A percentile compares a stretch with the other conserved stretches of the same genome.
Evolutionary conservation across 495 filamentous ascomycete species (phyloP).

Genomic region (Hypomontagnella monticulosa): DNA sequence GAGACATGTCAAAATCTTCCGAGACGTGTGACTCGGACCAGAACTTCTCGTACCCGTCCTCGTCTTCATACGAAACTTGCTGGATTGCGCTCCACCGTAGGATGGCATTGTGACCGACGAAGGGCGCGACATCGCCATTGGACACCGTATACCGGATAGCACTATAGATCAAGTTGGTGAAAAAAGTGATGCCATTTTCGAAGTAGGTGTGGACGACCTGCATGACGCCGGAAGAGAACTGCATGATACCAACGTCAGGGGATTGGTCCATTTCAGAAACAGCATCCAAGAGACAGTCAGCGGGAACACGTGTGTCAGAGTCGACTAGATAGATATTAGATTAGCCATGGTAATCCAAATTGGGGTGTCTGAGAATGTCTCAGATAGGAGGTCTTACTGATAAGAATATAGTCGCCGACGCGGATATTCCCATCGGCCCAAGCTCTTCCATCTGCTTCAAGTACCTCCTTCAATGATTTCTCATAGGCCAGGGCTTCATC

Average conservation of each 20-base stretch:
- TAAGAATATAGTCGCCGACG: slow-evolving; percentile 80
- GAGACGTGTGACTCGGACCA: slow-evolving; percentile 87
- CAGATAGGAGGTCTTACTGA: slow-evolving; percentile 47
- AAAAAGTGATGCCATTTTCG: slow-evolving; percentile 83
- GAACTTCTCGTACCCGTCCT: slow-evolving; percentile 78
- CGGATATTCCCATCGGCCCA: slow-evolving; percentile 85
- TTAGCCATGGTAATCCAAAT: background rate
- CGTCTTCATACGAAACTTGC: slow-evolving; percentile 73
- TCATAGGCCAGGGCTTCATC: slow-evolving; percentile 78
- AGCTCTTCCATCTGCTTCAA: slow-evolving; percentile 73
- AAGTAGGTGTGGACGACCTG: slow-evolving; percentile 79
- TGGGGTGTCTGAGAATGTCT: background rate
- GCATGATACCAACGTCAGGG: slow-evolving; percentile 82
- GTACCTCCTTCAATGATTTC: slow-evolving; percentile 71
- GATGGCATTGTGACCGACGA: slow-evolving; percentile 81
- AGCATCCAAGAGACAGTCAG: slow-evolving; percentile 79
- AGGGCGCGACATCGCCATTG: slow-evolving; percentile 85
- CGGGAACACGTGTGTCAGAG: slow-evolving; percentile 79
- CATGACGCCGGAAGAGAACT: slow-evolving; percentile 85
- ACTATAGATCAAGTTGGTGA: slow-evolving; percentile 84
- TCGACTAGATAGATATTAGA: slow-evolving; percentile 60
- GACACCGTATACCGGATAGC: slow-evolving; percentile 81
- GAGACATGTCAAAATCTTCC: slow-evolving; percentile 87
- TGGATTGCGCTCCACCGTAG: slow-evolving; percentile 83
- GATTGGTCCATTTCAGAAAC: slow-evolving; percentile 83